These are phyloP conservation scores for Spergularia bocconei DNA, from an alignment of 148 eudicot species.

Conservation along the genomic window DNA sequence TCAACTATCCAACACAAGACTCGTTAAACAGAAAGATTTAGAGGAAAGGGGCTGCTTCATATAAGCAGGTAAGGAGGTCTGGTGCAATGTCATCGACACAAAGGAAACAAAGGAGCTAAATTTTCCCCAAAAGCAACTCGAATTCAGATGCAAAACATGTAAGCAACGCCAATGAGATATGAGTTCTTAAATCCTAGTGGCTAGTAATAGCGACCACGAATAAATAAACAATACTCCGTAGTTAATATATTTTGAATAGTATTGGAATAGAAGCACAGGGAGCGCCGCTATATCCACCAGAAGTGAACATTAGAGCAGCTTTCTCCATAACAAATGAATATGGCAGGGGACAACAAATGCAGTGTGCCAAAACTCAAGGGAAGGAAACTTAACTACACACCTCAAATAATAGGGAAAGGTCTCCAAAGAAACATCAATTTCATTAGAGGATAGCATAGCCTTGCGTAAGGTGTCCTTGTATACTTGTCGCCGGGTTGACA, in stretches of 20 bases:
- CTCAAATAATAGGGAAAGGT: conserved; percentile 83
- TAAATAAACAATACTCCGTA: not conserved
- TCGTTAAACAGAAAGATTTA: no score
- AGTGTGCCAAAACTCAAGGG: not conserved
- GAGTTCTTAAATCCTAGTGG: no score
- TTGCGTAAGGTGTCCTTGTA: conserved; percentile 56
- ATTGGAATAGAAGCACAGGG: no score
- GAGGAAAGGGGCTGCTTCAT: no score
- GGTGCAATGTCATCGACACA: not conserved
- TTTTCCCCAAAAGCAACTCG: not conserved
- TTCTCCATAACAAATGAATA: not conserved
- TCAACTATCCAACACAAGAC: no score
- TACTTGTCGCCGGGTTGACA: conserved; percentile 53
- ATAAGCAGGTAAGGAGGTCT: no score
- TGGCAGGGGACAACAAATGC: not conserved
- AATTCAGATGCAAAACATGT: not conserved
- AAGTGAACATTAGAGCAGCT: not conserved
- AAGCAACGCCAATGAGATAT: not conserved
- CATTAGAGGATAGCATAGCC: conserved; percentile 40
- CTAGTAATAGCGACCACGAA: not conserved
- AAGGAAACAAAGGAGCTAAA: not conserved
- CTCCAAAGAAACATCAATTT: conserved; percentile 70
- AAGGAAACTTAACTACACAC: conserved; percentile 33
- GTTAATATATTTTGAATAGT: no score
- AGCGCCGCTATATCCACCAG: not conserved